Conservation (phyloP, 208 protist species). For the Leishmania martiniquensis region DNA sequence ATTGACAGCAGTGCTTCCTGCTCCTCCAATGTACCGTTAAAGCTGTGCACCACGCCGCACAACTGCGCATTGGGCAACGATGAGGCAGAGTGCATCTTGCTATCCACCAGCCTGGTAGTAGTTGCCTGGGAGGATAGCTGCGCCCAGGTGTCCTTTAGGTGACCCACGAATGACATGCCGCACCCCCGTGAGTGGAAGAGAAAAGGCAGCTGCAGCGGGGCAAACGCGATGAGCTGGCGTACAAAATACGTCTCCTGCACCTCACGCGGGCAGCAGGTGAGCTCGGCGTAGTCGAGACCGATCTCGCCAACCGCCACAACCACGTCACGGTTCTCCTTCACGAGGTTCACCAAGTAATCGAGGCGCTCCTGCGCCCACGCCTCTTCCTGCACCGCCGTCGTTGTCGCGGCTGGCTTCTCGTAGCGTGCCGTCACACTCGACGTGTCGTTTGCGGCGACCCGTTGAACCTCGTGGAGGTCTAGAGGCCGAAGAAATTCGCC, state of each 20-base stretch:
- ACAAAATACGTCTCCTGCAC: constrained; percentile 78
- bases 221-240: constrained; percentile 60
- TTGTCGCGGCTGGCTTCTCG: neutral
- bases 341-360: constrained; percentile 52
- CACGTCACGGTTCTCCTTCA: constrained; percentile 76
- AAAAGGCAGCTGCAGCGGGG: constrained; percentile 73
- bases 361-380: constrained; percentile 46
- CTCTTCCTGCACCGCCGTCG: constrained; percentile 22
- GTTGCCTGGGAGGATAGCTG: neutral
- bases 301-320: constrained; percentile 91
- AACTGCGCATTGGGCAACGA: constrained; percentile 11
- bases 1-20: constrained; percentile 72
- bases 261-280: constrained; percentile 71
- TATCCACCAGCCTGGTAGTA: neutral
- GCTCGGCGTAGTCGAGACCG: constrained; percentile 93
- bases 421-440: constrained; percentile 38
- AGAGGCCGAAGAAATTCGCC: constrained; percentile 69
- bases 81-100: neutral
- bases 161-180: constrained; percentile 78
- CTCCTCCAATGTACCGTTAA: constrained; percentile 89
- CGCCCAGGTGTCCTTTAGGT: constrained; percentile 49
- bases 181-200: constrained; percentile 93
- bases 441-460: constrained; percentile 32
- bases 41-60: constrained; percentile 94
- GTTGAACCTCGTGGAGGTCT: constrained; percentile 30